Conservation (phyloP, 2,329 filamentous ascomycete genomes). For the Claviceps cyperi region DNA sequence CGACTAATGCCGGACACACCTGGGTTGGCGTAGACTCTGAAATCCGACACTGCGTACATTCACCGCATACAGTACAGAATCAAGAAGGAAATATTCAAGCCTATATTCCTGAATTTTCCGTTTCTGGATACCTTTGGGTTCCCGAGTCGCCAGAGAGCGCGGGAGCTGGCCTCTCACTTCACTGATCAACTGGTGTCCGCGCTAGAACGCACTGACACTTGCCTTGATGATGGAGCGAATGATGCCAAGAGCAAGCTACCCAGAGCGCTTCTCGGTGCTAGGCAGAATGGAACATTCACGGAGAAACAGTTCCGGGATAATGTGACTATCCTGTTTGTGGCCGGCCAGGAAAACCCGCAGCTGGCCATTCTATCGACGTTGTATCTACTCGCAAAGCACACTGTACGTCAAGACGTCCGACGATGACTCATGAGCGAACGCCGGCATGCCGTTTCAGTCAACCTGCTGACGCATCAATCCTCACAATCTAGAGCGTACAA, state of each 20-base stretch:
- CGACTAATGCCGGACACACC: neutral
- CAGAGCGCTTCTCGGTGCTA: slow-evolving; percentile 11
- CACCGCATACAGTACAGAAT: slow-evolving; percentile 13
- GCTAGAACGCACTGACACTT: slow-evolving; percentile 3
- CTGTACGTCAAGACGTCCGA: slow-evolving; percentile 7
- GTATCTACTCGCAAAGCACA: slow-evolving; percentile 22
- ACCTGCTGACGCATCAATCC: neutral
- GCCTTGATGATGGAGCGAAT: slow-evolving; percentile 3
- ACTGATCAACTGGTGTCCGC: slow-evolving; percentile 10
- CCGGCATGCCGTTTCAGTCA: neutral
- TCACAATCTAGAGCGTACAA: slow-evolving; percentile 13
- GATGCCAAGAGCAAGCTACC: slow-evolving; percentile 5
- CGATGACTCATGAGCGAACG: too few species aligned
- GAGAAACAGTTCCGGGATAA: slow-evolving; percentile 26
- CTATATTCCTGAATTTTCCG: slow-evolving; percentile 21
- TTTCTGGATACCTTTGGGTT: slow-evolving; percentile 15
- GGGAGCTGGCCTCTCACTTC: slow-evolving; percentile 13
- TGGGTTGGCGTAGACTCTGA: slow-evolving; percentile 10
- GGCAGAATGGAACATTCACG: slow-evolving; percentile 11
- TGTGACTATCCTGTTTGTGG: slow-evolving; percentile 24
- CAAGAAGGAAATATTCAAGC: slow-evolving; percentile 20
- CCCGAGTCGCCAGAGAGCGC: slow-evolving; percentile 14
- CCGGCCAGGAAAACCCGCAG: slow-evolving; percentile 28
- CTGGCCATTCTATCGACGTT: slow-evolving; percentile 21
- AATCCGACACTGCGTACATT: slow-evolving; percentile 10